Evolutionary conservation across 2,329 filamentous ascomycete genomes (phyloP), one percentile per base, ranked within the genome.

Genomic region (Stemphylium lycopersici): DNA sequence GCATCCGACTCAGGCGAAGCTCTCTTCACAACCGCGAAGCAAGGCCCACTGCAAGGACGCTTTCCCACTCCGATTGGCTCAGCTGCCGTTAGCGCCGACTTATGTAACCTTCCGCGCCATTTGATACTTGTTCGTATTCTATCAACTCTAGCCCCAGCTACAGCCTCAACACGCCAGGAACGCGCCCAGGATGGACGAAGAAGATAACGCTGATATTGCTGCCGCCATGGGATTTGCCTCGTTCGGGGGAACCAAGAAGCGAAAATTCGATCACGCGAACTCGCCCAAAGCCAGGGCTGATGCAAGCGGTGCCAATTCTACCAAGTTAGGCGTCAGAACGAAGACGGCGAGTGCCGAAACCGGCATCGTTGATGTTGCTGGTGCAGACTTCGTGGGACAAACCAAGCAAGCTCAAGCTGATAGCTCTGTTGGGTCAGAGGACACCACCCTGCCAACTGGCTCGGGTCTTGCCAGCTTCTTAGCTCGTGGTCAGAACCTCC

Each of bases 201-300:
- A 83, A 37, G 83, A 83, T 47, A 60, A 65, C 37, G 48, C 90
- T 13, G 61, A 63, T 3, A 86, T 90, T 72, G 86, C 87, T 18
- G 83, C 84, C 37, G 81, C 84, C 41, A 88, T 92, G 86, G 90
- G 90, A 59, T 92, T 92, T 74, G 83, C 86, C 7, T 82, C 84
- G 52, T 93, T 93, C 68, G 89, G 89, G 61, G 77, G 81, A 1
- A 80, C 80, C 38, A 90, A 89, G 72, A 89, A 89, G 71, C 83
- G 88, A 56, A 87, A 87, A 67, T 88, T 85, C 73, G 86, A 89
- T 66, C 78, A 82, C 15, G 75, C 79, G 24, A 84, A 84, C 63
- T 82, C 81, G 33, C 79, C 81, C 51, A 73, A 81, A 39, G 66
- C 61, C 37, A 67, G 64, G n/a, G 57, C 52, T 12, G 61, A 61